Base-by-base conservation (phyloP, 2,329 filamentous ascomycete genomes). In the Pseudofabraea citricarpa region DNA sequence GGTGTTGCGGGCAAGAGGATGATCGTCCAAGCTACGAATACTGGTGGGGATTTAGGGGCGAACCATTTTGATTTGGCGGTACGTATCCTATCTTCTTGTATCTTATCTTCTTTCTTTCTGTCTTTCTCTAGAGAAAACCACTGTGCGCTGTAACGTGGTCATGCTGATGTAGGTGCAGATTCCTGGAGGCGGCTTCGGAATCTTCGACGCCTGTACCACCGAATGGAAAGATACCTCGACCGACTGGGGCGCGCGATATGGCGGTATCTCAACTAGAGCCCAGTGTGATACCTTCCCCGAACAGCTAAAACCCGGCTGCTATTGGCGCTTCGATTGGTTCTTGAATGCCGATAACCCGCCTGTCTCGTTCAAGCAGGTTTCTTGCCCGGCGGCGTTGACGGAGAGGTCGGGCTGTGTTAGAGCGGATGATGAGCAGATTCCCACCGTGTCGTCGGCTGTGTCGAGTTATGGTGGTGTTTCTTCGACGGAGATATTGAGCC, bases 11-110 rank as follows among this genome's bases (percentile, higher is more conserved):
- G 79, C 43, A 83, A 83, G 65, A 75, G 69, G 45, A 79, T 83
- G 74, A 67, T 83, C 42, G 72, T 84, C n/a, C 80, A 84, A 57
- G 74, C 76, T 7, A 81, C 76, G 23, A 83, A 83, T 60, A 83
- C 79, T 2, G 79, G 78, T 23, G 68, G 67, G 18, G 78, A 81
- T 55, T 63, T 81, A 6, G 68, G 67, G 33, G 54, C 57, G 22
- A 79, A 80, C 56, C 78, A 82, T 49, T 82, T 81, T 54, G 77
- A 82, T 61, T 56, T 82, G 16, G 57, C 53, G 22, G 53, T 60
- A 49, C 6, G 51, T 51, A 44, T 16, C 22, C 29, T n/a, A 7
- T 35, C 19, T 19, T 9, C n/a, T 18, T 43, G 21, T 24, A 20
- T 24, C 20, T 3, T 23, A 33, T 20, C 13, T 35, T 6, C 29